Conservation (phyloP, 192 early-diverging fungal genomes). For the Jimgerdemannia lactiflua region DNA sequence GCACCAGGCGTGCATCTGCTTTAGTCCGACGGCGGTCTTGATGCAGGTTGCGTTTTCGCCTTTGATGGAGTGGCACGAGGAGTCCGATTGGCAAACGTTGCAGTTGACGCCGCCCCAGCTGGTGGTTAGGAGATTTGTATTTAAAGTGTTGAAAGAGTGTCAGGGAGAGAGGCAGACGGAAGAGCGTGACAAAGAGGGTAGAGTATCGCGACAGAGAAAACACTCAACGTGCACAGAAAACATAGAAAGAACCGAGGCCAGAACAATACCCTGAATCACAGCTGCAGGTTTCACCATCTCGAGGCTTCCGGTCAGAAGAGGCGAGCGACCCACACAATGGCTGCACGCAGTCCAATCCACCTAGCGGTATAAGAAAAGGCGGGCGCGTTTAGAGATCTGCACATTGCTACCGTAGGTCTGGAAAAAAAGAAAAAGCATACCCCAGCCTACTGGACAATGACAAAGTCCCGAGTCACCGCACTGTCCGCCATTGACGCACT, state of each 20-base stretch:
- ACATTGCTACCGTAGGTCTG: not conserved
- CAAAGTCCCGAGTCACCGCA: slow-evolving; percentile 56
- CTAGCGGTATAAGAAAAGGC: slow-evolving; percentile 3
- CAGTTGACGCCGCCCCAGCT: slow-evolving; percentile 90
- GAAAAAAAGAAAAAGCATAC: slow-evolving; percentile 7
- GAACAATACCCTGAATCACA: slow-evolving; percentile 30
- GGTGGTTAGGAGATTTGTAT: too few relatives aligned
- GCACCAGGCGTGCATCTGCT: slow-evolving; percentile 34
- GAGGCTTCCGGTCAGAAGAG: slow-evolving; percentile 14
- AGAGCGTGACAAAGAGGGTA: too few relatives aligned
- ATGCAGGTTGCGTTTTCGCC: slow-evolving; percentile 29
- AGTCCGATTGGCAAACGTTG: slow-evolving; percentile 56
- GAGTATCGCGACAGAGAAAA: too few relatives aligned
- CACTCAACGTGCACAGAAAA: not conserved
- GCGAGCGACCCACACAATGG: slow-evolving; percentile 29
- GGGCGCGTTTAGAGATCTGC: not conserved
- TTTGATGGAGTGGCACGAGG: slow-evolving; percentile 19
- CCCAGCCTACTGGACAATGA: slow-evolving; percentile 65
- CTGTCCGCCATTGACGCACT: slow-evolving; percentile 26
- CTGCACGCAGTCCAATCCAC: slow-evolving; percentile 21
- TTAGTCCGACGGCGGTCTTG: slow-evolving; percentile 28
- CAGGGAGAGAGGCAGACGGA: too few relatives aligned
- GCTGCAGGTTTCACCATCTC: slow-evolving; percentile 11
- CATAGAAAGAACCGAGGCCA: not conserved
- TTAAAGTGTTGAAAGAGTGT: too few relatives aligned